These are phyloP conservation scores for Claviceps pusilla DNA, from an alignment of 2,329 filamentous ascomycete species.

Conservation along the genomic window DNA sequence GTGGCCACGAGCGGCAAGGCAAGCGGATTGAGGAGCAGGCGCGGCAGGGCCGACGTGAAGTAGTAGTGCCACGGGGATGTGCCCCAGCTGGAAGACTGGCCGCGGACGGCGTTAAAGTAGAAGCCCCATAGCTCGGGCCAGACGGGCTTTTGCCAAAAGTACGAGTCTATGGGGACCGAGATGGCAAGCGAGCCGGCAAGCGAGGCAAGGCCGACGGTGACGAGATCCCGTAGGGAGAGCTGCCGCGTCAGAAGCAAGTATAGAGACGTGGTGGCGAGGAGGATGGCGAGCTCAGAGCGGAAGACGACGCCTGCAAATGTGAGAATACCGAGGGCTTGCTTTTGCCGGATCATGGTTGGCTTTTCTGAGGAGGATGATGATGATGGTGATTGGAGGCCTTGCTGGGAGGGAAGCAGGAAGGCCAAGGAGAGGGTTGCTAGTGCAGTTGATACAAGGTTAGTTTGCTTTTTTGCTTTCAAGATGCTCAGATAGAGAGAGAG, in stretches of 20 bases:
- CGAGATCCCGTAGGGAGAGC: conserved; percentile 39
- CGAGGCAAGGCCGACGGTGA: conserved; percentile 51
- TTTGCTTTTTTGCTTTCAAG: neutral
- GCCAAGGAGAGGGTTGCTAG: conserved; percentile 51
- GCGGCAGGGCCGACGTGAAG: conserved; percentile 65
- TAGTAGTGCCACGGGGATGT: conserved; percentile 77
- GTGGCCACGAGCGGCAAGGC: conserved; percentile 40
- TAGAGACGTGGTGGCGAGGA: conserved; percentile 53
- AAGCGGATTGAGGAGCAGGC: conserved; percentile 69
- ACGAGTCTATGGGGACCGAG: conserved; percentile 70
- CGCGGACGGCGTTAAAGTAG: conserved; percentile 77
- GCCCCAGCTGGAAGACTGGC: conserved; percentile 77
- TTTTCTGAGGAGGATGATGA: neutral
- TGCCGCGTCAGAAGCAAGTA: conserved; percentile 45
- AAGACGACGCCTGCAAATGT: conserved; percentile 74
- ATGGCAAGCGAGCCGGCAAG: conserved; percentile 49
- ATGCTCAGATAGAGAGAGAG: neutral
- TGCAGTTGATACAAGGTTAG: neutral
- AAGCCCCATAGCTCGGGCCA: conserved; percentile 90
- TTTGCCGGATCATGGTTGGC: conserved; percentile 29
- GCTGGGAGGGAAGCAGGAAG: conserved; percentile 24
- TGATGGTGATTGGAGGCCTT: conserved; percentile 11
- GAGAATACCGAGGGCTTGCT: conserved; percentile 56
- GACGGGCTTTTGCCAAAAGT: conserved; percentile 76
- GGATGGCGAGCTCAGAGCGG: conserved; percentile 72